Percentiles rank a stretch among this genome's conserved stretches.
phyloP scores from a whole-genome alignment of 1,284 basidiomycete genomes.

The Mycosarcoma mackinlayi region DNA sequence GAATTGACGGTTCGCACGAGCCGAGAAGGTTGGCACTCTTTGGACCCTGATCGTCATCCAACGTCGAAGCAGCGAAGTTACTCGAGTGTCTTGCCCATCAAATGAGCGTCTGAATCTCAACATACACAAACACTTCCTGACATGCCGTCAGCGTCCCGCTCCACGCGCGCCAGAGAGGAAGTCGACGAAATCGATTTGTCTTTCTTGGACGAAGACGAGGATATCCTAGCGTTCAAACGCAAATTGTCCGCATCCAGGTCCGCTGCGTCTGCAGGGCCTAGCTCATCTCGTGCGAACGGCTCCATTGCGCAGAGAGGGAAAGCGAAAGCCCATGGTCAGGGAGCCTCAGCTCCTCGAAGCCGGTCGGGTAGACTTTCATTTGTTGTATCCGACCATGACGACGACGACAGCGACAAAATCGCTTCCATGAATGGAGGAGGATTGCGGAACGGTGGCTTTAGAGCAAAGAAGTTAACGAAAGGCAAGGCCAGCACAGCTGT shows the following conservation, averaged over 20 bases:
- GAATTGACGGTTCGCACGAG: too few species aligned
- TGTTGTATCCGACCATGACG: constrained; percentile 6
- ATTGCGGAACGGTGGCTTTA: constrained; percentile 1
- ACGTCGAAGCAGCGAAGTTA: too few species aligned
- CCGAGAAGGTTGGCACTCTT: too few species aligned
- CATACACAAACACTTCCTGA: not conserved
- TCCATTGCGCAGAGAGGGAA: constrained; percentile 3
- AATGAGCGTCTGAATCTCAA: not conserved
- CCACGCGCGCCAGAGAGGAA: constrained; percentile 8
- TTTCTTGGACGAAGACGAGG: constrained; percentile 33
- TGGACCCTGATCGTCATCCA: too few species aligned
- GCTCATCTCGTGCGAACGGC: not conserved
- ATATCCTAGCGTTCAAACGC: constrained; percentile 16
- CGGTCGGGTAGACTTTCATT: constrained; percentile 3
- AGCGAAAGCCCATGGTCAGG: not conserved
- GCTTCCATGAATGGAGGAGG: constrained; percentile 29
- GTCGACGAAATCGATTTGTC: constrained; percentile 30
- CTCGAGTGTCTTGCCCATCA: not conserved
- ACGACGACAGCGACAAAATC: constrained; percentile 14
- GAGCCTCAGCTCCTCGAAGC: not conserved
- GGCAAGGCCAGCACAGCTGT: not conserved
- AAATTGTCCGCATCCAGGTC: constrained; percentile 4
- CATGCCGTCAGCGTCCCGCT: constrained; percentile 18
- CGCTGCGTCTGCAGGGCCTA: constrained; percentile 1
- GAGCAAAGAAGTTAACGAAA: not conserved